These are phyloP conservation scores for Yamadazyma phyllophila DNA, from an alignment of 805 yeast species.

Conservation along the genomic window DNA sequence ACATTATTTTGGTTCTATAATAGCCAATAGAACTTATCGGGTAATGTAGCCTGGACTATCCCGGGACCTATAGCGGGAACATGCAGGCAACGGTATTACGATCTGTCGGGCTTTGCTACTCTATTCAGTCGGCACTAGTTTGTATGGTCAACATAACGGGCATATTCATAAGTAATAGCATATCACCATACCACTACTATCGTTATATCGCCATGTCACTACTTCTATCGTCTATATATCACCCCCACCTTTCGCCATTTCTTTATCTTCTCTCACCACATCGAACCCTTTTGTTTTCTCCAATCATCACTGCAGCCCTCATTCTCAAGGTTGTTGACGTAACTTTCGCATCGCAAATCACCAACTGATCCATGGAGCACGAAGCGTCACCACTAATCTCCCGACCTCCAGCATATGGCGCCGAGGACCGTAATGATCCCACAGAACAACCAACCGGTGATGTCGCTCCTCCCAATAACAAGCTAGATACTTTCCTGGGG, in stretches of 20 bases:
- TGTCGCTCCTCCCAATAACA: slow-evolving; percentile 21
- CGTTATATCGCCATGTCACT: too few relatives aligned
- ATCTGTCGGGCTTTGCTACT: too few relatives aligned
- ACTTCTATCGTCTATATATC: too few relatives aligned
- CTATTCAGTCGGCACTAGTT: too few relatives aligned
- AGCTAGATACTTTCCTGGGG: slow-evolving; percentile 81
- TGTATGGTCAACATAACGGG: too few relatives aligned
- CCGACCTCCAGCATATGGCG: neutral
- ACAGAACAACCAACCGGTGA: neutral
- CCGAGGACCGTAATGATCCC: neutral
- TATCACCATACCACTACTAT: too few relatives aligned
- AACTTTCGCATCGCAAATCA: neutral
- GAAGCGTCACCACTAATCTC: neutral
- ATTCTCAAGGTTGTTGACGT: neutral
- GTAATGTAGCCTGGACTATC: neutral
- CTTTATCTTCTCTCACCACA: too few relatives aligned
- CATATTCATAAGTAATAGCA: too few relatives aligned
- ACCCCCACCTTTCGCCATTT: too few relatives aligned
- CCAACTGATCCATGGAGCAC: neutral
- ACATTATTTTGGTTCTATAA: neutral
- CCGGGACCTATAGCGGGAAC: neutral
- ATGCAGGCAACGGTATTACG: neutral
- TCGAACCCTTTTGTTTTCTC: too few relatives aligned
- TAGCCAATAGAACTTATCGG: neutral
- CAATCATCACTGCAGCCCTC: too few relatives aligned